phyloP scores from a whole-genome alignment of 108 stramenopile genomes.

The Craspedostauros australis region DNA sequence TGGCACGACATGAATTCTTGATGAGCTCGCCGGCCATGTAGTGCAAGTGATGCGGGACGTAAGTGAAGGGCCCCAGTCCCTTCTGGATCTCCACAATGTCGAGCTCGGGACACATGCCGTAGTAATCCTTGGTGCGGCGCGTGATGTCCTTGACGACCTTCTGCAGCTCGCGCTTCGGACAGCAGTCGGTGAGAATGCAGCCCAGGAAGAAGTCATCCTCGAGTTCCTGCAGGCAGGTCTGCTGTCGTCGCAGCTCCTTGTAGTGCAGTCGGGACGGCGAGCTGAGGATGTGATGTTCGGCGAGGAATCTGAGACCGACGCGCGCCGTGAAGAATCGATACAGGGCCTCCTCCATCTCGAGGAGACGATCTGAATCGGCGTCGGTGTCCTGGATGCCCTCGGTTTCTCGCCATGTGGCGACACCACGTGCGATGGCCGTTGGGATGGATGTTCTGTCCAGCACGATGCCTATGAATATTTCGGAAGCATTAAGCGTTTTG shows the following conservation, averaged over 20 bases:
- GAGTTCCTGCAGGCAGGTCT: slow-evolving; percentile 2
- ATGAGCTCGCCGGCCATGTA: slow-evolving; percentile 94
- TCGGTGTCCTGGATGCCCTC: slow-evolving; percentile 1
- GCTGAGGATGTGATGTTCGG: slow-evolving; percentile 84
- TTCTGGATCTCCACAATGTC: slow-evolving; percentile 53
- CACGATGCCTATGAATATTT: slow-evolving; percentile 39
- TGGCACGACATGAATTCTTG: slow-evolving; percentile 95
- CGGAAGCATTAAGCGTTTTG: too few species aligned
- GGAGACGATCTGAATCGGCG: slow-evolving; percentile 22
- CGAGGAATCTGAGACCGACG: slow-evolving; percentile 84
- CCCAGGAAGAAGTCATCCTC: slow-evolving; percentile 37
- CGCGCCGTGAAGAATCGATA: slow-evolving; percentile 88
- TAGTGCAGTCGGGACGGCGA: slow-evolving; percentile 9
- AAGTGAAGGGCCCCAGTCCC: slow-evolving; percentile 62
- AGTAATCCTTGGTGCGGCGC: slow-evolving; percentile 49
- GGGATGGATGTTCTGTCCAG: slow-evolving; percentile 75
- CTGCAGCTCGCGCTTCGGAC: slow-evolving; percentile 53
- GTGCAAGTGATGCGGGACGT: slow-evolving; percentile 92
- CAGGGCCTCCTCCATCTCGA: slow-evolving; percentile 85
- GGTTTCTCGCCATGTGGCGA: slow-evolving; percentile 31
- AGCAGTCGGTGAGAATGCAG: slow-evolving; percentile 72
- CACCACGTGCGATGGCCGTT: slow-evolving; percentile 60
- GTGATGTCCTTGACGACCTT: slow-evolving; percentile 53
- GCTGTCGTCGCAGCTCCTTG: slow-evolving; percentile 11
- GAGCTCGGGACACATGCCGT: slow-evolving; percentile 74